phyloP scores from a whole-genome alignment of 2,329 filamentous ascomycete genomes.

The Trichoderma guizhouense region DNA sequence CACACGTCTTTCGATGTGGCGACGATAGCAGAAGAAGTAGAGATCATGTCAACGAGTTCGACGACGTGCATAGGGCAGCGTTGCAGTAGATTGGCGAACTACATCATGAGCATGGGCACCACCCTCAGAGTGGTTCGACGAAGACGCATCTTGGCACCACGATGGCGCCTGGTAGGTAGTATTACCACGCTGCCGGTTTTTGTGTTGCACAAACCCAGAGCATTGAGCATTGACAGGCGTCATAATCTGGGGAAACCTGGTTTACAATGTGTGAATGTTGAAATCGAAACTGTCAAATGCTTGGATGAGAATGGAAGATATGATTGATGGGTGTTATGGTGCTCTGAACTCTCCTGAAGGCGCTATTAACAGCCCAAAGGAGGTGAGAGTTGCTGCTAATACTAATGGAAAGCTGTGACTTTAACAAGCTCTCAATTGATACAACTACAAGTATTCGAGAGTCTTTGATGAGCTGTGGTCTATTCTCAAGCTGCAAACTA shows the following conservation, averaged over 20 bases:
- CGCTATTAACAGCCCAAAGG: neutral
- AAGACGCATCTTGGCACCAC: neutral
- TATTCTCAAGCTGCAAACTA: neutral
- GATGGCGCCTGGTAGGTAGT: neutral
- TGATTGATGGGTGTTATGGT: neutral
- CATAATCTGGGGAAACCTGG: constrained; percentile 6
- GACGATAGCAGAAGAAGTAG: neutral
- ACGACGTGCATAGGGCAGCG: neutral
- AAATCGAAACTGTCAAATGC: neutral
- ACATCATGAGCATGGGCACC: neutral
- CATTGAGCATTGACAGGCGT: neutral
- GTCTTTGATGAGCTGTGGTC: too few species aligned
- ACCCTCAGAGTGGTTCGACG: neutral
- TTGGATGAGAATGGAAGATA: neutral
- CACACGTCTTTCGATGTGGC: neutral
- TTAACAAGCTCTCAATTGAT: neutral
- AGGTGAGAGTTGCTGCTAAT: neutral
- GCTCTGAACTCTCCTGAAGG: neutral
- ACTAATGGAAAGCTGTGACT: neutral
- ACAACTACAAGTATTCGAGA: neutral
- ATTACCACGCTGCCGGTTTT: neutral
- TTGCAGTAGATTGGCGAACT: constrained; percentile 6
- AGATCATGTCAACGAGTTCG: neutral
- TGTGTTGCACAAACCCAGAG: neutral
- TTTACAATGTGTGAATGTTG: neutral